These are phyloP conservation scores for Magnaporthales sp. DNA, from an alignment of 2,329 filamentous ascomycete genomes.

Conservation along the genomic window DNA sequence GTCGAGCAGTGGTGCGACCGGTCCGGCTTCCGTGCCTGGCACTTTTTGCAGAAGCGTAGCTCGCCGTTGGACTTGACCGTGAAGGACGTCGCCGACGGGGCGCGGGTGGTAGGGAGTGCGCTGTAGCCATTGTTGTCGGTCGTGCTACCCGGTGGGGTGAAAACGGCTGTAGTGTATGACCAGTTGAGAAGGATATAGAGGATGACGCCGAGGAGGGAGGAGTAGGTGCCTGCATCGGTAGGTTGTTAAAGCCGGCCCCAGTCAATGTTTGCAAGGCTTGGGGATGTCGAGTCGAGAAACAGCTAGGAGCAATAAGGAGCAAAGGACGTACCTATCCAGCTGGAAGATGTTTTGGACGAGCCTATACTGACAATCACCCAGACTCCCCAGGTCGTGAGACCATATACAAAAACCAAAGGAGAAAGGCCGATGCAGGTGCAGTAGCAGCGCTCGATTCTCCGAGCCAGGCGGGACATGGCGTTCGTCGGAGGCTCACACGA, in stretches of 20 bases:
- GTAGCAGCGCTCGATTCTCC: slow-evolving; percentile 72
- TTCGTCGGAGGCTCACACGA: slow-evolving; percentile 23
- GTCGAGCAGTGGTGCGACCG: slow-evolving; percentile 95
- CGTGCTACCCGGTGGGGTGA: slow-evolving; percentile 76
- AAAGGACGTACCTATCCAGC: slow-evolving; percentile 45
- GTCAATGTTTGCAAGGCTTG: not conserved
- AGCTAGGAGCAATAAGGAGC: not conserved
- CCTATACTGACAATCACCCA: slow-evolving; percentile 77
- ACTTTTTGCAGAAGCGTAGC: slow-evolving; percentile 93
- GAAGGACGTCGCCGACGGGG: slow-evolving; percentile 59
- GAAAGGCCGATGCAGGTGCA: slow-evolving; percentile 74
- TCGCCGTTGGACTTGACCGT: slow-evolving; percentile 90
- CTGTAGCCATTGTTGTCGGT: slow-evolving; percentile 63
- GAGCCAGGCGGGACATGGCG: slow-evolving; percentile 53
- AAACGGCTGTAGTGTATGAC: slow-evolving; percentile 88
- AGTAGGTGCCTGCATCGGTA: slow-evolving; percentile 34
- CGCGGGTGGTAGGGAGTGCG: slow-evolving; percentile 66
- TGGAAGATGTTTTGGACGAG: slow-evolving; percentile 38
- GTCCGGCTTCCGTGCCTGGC: slow-evolving; percentile 88
- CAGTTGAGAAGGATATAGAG: slow-evolving; percentile 77
- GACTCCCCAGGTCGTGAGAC: slow-evolving; percentile 86
- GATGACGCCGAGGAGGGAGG: slow-evolving; percentile 55
- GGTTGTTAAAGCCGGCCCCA: not conserved
- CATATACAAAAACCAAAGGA: slow-evolving; percentile 82
- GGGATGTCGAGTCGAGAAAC: not conserved